A percentile compares a stretch with the other conserved stretches of the same genome.
These are phyloP conservation scores for Penicillium sp. DNA, from an alignment of 2,329 filamentous ascomycete species.

Conservation along the genomic window DNA sequence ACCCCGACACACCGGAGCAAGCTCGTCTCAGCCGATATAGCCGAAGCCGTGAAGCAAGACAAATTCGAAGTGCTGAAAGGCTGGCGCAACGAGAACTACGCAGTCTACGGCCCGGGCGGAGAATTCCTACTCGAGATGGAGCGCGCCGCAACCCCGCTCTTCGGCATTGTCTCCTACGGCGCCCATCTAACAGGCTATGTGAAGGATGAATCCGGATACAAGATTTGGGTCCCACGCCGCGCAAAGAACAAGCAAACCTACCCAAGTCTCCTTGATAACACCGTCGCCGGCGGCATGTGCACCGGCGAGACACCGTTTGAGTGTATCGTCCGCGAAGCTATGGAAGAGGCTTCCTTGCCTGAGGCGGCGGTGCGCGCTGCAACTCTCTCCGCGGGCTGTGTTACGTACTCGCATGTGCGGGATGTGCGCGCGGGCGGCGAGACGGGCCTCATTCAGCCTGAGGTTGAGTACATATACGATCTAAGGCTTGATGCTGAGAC, in stretches of 20 bases:
- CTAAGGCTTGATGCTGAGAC: constrained; percentile 70
- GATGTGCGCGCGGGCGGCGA: constrained; percentile 76
- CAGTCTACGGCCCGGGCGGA: constrained; percentile 65
- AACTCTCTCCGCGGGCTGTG: constrained; percentile 62
- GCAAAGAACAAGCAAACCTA: constrained; percentile 81
- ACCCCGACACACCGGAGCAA: constrained; percentile 64
- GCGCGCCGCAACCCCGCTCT: constrained; percentile 69
- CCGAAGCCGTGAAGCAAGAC: constrained; percentile 67
- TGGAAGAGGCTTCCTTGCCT: constrained; percentile 82
- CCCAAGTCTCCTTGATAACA: constrained; percentile 90
- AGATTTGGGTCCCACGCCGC: constrained; percentile 81
- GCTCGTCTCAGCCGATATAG: constrained; percentile 57
- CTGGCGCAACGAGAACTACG: constrained; percentile 80
- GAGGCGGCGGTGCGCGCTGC: constrained; percentile 64
- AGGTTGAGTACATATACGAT: constrained; percentile 90
- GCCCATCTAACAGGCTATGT: constrained; percentile 79
- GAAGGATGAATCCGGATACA: constrained; percentile 57
- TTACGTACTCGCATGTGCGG: constrained; percentile 84
- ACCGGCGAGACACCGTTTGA: constrained; percentile 78
- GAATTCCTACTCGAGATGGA: constrained; percentile 71
- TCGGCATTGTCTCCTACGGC: constrained; percentile 76
- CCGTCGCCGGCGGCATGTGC: constrained; percentile 81
- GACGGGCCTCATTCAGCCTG: constrained; percentile 78
- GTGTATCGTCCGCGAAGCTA: constrained; percentile 78
- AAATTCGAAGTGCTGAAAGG: constrained; percentile 73